These are phyloP conservation scores for Rutstroemia sydowiana DNA, from an alignment of 2,329 filamentous ascomycete species.

Conservation along the genomic window DNA sequence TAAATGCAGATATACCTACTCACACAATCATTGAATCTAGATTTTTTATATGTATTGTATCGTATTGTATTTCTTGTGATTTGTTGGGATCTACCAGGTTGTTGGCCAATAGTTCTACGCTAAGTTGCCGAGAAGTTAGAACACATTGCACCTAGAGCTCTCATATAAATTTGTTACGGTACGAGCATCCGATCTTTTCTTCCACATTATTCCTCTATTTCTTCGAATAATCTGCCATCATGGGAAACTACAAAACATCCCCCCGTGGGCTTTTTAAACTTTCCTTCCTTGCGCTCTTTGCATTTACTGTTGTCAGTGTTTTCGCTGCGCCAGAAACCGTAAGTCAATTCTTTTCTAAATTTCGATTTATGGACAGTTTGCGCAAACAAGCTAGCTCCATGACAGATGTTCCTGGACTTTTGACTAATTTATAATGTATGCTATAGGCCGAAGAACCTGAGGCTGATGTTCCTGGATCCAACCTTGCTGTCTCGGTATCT, in stretches of 20 bases:
- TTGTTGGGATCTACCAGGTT: not conserved
- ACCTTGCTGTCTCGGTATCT: conserved; percentile 57
- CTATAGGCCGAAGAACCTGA: conserved; percentile 21
- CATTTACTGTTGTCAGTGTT: conserved; percentile 59
- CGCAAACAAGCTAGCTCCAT: not conserved
- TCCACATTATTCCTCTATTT: not conserved
- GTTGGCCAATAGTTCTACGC: conserved; percentile 2
- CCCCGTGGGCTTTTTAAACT: conserved; percentile 64
- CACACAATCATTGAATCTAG: too few species aligned
- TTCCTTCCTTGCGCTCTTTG: conserved; percentile 64
- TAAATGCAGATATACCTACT: too few species aligned
- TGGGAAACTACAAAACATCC: conserved; percentile 69
- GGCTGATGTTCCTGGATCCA: conserved; percentile 28
- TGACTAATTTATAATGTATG: not conserved
- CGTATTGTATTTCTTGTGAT: too few species aligned
- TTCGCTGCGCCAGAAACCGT: conserved; percentile 52
- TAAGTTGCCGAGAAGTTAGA: conserved; percentile 11
- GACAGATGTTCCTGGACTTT: not conserved
- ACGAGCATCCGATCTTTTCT: not conserved
- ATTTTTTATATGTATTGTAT: too few species aligned
- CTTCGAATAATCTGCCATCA: conserved; percentile 36
- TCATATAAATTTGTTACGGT: conserved; percentile 2
- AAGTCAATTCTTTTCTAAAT: conserved; percentile 31
- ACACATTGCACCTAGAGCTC: conserved; percentile 9
- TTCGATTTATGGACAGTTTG: conserved; percentile 6